Evolutionary conservation across 257 asterid species (phyloP), one percentile per base, ranked within the genome.

Genomic region (Leonotis leonurus): DNA sequence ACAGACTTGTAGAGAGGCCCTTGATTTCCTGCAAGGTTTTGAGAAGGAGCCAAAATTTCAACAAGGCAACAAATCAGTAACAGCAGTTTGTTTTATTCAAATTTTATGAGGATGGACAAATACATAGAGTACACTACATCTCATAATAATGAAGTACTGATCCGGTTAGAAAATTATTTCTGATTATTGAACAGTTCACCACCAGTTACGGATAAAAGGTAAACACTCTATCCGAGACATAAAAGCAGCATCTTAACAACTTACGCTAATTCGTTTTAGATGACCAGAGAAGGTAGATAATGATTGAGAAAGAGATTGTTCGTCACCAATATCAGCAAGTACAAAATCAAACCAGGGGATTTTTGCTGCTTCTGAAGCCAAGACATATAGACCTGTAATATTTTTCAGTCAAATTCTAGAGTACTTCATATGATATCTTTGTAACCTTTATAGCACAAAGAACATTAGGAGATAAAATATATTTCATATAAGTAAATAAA

Each of bases 231-330:
- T 17, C 37, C 24, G 40, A 69, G 27, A 62, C 45, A 41, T 45
- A 46, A 54, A 44, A 56, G 37, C 11, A 70, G 52, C 29, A 27
- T 45, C 52, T 53, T 52, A 65, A 49, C 70, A 73, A 75, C 99
- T 78, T 84, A 93, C 99, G 64, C 91, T 83, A 56, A 93, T 93
- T 84, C 84, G 99, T 75, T 87, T 93, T 78, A 93, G 82, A 80
- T 93, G 99, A 71, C 97, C 97, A 36, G 99, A 87, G 77, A 93
- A 93, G 73, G 99, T 93, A 65, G 99, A 93, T 73, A 93, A 70
- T 57, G 99, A 93, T 65, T 93, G 99, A 62, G 96, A 81, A 65
- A 93, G 77, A 67, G 97, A 93, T 64, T 93, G 99, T 57, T 93
- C 99, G 64, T 93, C 99, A 48, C 99, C 99, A 64, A 93, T 93